Base-by-base conservation (phyloP, 495 filamentous ascomycete genomes). In the Letharia lupina region DNA sequence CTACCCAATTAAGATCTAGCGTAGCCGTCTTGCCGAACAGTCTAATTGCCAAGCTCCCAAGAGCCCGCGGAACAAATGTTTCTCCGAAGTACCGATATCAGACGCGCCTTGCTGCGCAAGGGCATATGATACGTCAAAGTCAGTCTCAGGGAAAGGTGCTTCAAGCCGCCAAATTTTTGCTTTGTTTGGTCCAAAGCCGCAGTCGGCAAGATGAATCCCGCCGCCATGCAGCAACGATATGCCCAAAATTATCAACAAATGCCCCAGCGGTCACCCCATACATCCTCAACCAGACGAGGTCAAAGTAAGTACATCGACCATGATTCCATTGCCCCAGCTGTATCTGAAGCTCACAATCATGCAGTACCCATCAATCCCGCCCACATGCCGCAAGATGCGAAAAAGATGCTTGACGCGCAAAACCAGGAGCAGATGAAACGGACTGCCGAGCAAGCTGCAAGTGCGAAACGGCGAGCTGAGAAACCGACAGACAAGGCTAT, bases 401-500 rank as follows among this genome's bases (percentile, higher is more conserved):
- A 56, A n/a, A 57, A 61, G 28, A 54, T 59, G 48, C 48, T 23
- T 37, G 62, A 61, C 7, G 31, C 18, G 44, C 57, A 9, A 45
- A 61, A 28, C 56, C 78, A 81, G 47, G 73, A 77, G 50, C 80
- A 82, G 62, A 74, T 11, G 1, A 57, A 37, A n/a, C 54, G 54
- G 4, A 37, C 31, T 9, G 54, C 54, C 0, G 54, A 57, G 33
- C 54, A 57, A 79, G 56, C 76, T 81, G 54, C 83, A 80, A 67
- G 80, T 41, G 87, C 88, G 18, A 90, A 92, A 71, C 85, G 91
- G 58, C 84, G 90, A 61, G 89, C 89, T 67, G 84, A 84, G 70
- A 94, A 91, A 75, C 95, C 95, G 10, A 96, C 92, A 39, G 95
- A 99, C 76, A 95, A 89, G 81, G 91, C 88, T 67, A 86, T 99